Conservation (phyloP, 2,329 filamentous ascomycete species). For the Monilinia fructicola region DNA sequence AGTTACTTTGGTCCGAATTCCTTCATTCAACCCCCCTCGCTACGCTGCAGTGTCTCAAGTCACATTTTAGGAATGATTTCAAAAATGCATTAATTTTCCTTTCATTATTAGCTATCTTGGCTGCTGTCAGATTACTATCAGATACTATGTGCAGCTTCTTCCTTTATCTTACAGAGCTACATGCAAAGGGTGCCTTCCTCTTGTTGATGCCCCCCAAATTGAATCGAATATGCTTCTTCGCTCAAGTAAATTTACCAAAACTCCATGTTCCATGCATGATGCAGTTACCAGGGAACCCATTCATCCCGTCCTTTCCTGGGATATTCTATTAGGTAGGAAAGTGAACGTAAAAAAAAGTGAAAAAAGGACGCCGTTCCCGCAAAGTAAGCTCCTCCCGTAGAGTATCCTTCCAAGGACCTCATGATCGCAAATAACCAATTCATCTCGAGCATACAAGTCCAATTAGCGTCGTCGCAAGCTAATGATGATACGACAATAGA, state of each 20-base stretch:
- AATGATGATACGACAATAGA: slow-evolving; percentile 1
- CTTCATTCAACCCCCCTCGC: slow-evolving; percentile 9
- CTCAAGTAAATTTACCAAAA: slow-evolving; percentile 14
- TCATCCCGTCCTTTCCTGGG: slow-evolving; percentile 10
- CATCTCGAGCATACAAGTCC: background rate
- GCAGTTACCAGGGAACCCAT: slow-evolving; percentile 10
- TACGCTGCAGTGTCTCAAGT: slow-evolving; percentile 15
- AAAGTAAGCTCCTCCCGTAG: background rate
- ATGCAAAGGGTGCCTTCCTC: slow-evolving; percentile 11
- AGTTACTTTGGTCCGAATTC: background rate
- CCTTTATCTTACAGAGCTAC: slow-evolving; percentile 21
- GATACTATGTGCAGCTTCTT: slow-evolving; percentile 14
- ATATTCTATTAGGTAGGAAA: slow-evolving; percentile 21
- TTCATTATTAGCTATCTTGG: slow-evolving; percentile 12
- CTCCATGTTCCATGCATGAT: slow-evolving; percentile 18
- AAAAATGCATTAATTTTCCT: slow-evolving; percentile 1
- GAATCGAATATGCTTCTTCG: slow-evolving; percentile 19
- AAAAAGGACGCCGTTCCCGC: slow-evolving; percentile 16
- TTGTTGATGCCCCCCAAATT: slow-evolving; percentile 4
- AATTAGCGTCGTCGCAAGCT: background rate
- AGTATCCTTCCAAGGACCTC: slow-evolving; percentile 9
- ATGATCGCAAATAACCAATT: background rate
- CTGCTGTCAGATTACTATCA: slow-evolving; percentile 17
- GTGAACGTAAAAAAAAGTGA: background rate
- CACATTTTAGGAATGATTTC: background rate